Base-by-base conservation (phyloP, 148 eudicot species). In the Chenopodium album region DNA sequence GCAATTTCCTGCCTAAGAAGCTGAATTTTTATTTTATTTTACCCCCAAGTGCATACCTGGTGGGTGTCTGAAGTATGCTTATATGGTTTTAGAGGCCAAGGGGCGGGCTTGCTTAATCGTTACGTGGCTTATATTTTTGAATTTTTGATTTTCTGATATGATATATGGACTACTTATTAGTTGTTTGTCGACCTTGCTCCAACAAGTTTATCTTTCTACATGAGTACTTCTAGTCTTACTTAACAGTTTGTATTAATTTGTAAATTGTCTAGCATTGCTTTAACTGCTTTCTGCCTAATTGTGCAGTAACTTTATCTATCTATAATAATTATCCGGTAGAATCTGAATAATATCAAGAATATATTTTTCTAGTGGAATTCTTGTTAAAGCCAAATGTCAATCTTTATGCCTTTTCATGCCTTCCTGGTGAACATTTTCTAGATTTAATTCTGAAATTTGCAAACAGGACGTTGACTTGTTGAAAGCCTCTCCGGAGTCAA, bases 331-430 rank as follows among this genome's bases (percentile, higher is more conserved):
- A 77, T 52, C 76, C 44, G 73, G 75, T 48, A 9, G 72, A 65
- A 75, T 78, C 81, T 41, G 62, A 56, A 79, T 73, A 82, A 76
- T 71, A 14, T 65, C 19, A 73, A 32, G 48, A 63, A 79, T 31
- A 2, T 26, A n/a, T 29, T 70, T 13, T 29, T 17, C 77, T 14
- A 63, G 31, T 9, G 46, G 34, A 41, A 64, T 72, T 37, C 22
- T 19, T 65, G 23, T 44, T 22, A 71, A 69, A 48, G 37, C 20
- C 7, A 71, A 76, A 26, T 67, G 29, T 78, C n/a, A 64, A 37
- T 81, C n/a, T n/a, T 74, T 62, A 44, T 81, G 78, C 77, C 47
- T 47, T 60, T 74, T 66, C 34, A 63, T 31, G 62, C 71, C 50
- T 72, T 16, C 34, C 77, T 71, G 26, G 50, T 84, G 23, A 64